Evolutionary conservation across 148 eudicot species (phyloP).

Genomic region (Rhododendron henanense): DNA sequence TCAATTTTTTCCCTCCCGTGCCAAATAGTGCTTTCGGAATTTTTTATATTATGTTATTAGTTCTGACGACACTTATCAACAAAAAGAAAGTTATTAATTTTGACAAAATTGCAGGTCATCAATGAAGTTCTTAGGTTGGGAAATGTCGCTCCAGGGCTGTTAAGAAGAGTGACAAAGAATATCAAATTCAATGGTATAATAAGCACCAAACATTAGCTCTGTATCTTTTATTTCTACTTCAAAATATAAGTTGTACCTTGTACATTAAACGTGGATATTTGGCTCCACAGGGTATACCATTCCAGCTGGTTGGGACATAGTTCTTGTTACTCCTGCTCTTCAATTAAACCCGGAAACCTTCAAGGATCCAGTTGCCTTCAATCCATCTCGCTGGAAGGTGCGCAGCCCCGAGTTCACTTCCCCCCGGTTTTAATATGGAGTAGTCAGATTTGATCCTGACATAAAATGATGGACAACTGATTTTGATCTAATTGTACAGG

Average conservation of each 20-base stretch:
- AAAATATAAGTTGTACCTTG: too few relatives aligned
- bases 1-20: neutral
- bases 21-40: neutral
- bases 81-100: too few relatives aligned
- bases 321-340: constrained; percentile 2
- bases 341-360: neutral
- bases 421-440: too few relatives aligned
- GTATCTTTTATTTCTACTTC: neutral
- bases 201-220: neutral
- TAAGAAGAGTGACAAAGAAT: constrained; percentile 44
- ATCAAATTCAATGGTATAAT: neutral
- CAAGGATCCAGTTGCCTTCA: neutral
- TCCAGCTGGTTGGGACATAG: constrained; percentile 2
- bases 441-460: too few relatives aligned
- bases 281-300: neutral
- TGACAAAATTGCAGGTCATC: too few relatives aligned
- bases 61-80: too few relatives aligned
- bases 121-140: constrained; percentile 55
- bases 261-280: neutral
- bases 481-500: neutral
- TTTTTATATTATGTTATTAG: neutral
- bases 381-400: constrained; percentile 11
- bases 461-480: neutral
- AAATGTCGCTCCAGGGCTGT: constrained; percentile 43
- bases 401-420: neutral